Evolutionary conservation across 495 filamentous ascomycete species (phyloP).

Genomic region (Daldinia decipiens): DNA sequence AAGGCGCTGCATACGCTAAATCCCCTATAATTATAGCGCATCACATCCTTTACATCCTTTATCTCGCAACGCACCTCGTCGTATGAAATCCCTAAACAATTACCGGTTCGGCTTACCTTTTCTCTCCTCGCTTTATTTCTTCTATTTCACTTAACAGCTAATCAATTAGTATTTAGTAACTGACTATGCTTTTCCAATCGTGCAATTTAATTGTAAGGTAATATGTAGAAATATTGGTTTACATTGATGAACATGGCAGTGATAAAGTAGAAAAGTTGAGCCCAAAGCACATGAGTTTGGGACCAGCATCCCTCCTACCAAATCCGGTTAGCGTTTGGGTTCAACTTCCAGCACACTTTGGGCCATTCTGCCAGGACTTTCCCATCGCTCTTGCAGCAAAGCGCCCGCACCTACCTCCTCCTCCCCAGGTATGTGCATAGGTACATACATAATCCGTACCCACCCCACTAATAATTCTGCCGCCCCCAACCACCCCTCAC

Average conservation of each 20-base stretch:
- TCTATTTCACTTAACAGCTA: too few relatives aligned
- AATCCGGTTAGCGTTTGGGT: not conserved
- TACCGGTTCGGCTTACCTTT: not conserved
- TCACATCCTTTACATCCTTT: not conserved
- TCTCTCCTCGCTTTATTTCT: not conserved
- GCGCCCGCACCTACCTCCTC: not conserved
- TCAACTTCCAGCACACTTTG: not conserved
- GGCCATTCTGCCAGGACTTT: not conserved
- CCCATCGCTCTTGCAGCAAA: not conserved
- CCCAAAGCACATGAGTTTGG: not conserved
- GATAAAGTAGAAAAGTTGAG: too few relatives aligned
- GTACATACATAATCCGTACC: too few relatives aligned
- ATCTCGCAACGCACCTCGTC: not conserved
- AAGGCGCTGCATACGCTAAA: not conserved
- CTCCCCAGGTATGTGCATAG: too few relatives aligned
- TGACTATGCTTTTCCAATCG: too few relatives aligned
- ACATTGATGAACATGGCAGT: too few relatives aligned
- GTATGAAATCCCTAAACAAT: not conserved
- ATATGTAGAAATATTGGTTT: too few relatives aligned
- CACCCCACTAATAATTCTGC: conserved; percentile 21
- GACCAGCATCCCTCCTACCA: too few relatives aligned
- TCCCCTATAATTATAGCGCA: not conserved
- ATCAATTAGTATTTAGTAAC: too few relatives aligned
- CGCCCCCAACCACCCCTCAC: conserved; percentile 2
- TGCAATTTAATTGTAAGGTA: too few relatives aligned